Evolutionary conservation across 345 rosid genomes (phyloP).

Genomic region (Citropsis articulata): DNA sequence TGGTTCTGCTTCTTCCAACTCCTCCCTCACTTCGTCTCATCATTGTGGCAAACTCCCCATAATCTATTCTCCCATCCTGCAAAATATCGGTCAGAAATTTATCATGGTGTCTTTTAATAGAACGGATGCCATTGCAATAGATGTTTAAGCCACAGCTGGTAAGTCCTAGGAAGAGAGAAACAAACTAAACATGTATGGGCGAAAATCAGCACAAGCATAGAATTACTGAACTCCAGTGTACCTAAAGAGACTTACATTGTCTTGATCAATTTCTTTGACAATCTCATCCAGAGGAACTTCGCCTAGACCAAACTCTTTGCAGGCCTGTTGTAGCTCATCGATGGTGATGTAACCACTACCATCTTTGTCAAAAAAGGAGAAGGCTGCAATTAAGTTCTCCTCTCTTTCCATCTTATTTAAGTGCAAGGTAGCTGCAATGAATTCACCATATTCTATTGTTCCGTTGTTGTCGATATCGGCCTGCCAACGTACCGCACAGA

Average conservation of each 20-base stretch:
- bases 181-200: background rate
- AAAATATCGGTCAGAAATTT: background rate
- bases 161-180: background rate
- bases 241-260: slow-evolving; percentile 59
- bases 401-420: slow-evolving; percentile 88
- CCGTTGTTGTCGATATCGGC: slow-evolving; percentile 95
- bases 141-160: background rate
- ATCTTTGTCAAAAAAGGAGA: slow-evolving; percentile 87
- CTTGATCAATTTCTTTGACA: slow-evolving; percentile 85
- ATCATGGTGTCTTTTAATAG: background rate
- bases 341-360: slow-evolving; percentile 88
- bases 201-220: background rate
- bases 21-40: slow-evolving; percentile 75
- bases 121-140: background rate
- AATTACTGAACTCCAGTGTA: background rate
- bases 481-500: slow-evolving; percentile 37
- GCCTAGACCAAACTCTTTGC: slow-evolving; percentile 87
- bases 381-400: slow-evolving; percentile 83
- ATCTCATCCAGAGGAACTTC: slow-evolving; percentile 78
- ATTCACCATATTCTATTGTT: slow-evolving; percentile 87
- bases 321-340: slow-evolving; percentile 93
- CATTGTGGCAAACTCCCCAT: slow-evolving; percentile 81
- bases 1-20: slow-evolving; percentile 64
- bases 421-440: slow-evolving; percentile 93
- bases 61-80: slow-evolving; percentile 91